These are phyloP conservation scores for Begonia peltatifolia DNA, from an alignment of 306 rosid genomes.

Conservation along the genomic window DNA sequence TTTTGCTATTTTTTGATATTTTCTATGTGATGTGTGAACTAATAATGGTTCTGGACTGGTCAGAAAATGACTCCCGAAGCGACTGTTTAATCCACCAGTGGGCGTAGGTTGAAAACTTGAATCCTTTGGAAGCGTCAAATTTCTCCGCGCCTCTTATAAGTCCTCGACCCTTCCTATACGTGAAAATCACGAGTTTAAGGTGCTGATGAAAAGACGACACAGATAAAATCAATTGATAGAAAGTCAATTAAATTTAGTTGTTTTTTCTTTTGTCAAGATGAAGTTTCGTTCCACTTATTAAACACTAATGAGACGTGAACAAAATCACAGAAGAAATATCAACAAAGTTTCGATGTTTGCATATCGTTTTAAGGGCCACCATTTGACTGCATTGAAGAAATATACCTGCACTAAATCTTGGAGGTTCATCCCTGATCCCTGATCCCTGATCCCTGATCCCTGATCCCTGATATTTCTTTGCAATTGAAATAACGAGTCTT, in stretches of 20 bases:
- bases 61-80: constrained; percentile 74
- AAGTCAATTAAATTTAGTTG: no score
- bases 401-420: constrained; percentile 96
- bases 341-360: no score
- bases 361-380: no score
- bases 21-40: constrained; percentile 11
- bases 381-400: background rate
- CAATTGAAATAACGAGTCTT: constrained; percentile 91
- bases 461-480: no score
- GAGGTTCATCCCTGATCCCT: constrained; percentile 86
- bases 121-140: constrained; percentile 92
- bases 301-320: no score
- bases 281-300: no score
- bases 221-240: no score
- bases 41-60: constrained; percentile 81
- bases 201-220: no score
- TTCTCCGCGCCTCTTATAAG: constrained; percentile 83
- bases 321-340: no score
- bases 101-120: constrained; percentile 96
- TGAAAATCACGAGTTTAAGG: constrained; percentile 6
- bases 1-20: no score
- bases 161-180: constrained; percentile 89
- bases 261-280: no score
- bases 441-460: no score
- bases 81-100: constrained; percentile 99